Evolutionary conservation across 192 early-diverging fungal species (phyloP).

Genomic region (Powellomyces hirtus): DNA sequence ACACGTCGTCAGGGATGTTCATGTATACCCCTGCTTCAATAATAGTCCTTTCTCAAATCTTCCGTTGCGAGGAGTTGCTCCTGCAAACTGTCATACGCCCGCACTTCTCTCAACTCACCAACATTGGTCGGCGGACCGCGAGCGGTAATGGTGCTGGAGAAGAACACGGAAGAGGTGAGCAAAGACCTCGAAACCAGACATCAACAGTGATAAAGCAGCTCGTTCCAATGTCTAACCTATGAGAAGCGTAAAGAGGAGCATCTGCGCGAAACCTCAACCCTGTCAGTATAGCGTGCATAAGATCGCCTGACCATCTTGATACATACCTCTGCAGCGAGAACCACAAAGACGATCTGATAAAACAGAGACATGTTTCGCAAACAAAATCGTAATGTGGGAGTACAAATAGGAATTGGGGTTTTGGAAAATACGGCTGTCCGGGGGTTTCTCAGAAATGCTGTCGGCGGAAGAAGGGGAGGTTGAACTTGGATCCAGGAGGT

Average conservation of each 20-base stretch:
- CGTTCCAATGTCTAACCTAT: no score
- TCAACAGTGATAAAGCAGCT: no score
- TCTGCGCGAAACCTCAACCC: slow-evolving; percentile 7
- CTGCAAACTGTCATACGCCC: not conserved
- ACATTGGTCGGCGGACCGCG: slow-evolving; percentile 11
- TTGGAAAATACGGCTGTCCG: no score
- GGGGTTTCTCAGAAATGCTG: no score
- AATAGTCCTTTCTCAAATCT: not conserved
- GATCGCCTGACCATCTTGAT: not conserved
- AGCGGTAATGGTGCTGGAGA: slow-evolving; percentile 32
- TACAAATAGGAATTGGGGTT: no score
- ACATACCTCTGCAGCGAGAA: slow-evolving; percentile 28
- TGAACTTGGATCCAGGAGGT: no score
- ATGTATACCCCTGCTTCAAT: not conserved
- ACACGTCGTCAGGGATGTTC: not conserved
- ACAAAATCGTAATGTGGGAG: no score
- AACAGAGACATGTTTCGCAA: slow-evolving; percentile 38
- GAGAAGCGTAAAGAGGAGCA: slow-evolving; percentile 28
- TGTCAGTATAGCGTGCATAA: not conserved
- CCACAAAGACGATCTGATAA: slow-evolving; percentile 33
- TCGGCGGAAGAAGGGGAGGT: no score
- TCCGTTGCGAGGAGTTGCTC: not conserved
- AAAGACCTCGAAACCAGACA: not conserved
- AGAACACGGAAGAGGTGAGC: no score
- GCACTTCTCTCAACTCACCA: not conserved